Percentiles rank a stretch among this genome's conserved stretches.
These are phyloP conservation scores for Penicillium sp. DNA, from an alignment of 2,329 filamentous ascomycete species.

Conservation along the genomic window DNA sequence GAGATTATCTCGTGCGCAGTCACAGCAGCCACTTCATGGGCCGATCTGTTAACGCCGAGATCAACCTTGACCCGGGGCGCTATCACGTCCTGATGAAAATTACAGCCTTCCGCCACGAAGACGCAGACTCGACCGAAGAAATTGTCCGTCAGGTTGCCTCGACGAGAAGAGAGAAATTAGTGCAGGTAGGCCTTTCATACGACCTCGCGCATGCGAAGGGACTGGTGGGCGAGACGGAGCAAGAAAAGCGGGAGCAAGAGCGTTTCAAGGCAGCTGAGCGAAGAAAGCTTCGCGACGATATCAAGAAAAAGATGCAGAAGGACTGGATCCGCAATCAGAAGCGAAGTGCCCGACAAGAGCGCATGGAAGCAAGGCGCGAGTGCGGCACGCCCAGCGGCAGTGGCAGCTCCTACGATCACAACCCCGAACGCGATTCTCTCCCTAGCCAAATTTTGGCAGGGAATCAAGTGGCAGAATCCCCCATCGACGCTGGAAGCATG, in stretches of 20 bases:
- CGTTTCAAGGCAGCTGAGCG: conserved; percentile 31
- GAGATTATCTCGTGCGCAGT: conserved; percentile 58
- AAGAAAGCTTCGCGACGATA: conserved; percentile 37
- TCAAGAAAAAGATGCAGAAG: conserved; percentile 38
- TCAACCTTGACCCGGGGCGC: conserved; percentile 68
- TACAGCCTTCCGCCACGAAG: conserved; percentile 57
- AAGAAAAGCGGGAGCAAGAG: conserved; percentile 33
- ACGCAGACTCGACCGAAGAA: conserved; percentile 59
- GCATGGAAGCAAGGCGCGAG: conserved; percentile 28
- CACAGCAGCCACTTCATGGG: conserved; percentile 60
- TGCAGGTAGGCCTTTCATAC: conserved; percentile 46
- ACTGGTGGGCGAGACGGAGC: conserved; percentile 37
- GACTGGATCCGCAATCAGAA: conserved; percentile 42
- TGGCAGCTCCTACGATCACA: conserved; percentile 5
- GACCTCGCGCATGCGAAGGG: conserved; percentile 48
- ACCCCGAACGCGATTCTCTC: conserved; percentile 1
- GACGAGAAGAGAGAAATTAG: conserved; percentile 66
- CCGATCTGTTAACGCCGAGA: conserved; percentile 72
- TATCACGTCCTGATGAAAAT: conserved; percentile 76
- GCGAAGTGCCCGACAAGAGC: conserved; percentile 27
- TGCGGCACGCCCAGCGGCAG: conserved; percentile 11
- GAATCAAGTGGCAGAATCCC: conserved; percentile 24
- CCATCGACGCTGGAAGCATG: conserved; percentile 21
- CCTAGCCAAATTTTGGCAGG: conserved; percentile 21
- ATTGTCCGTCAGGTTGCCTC: conserved; percentile 65